Evolutionary conservation across 2,329 filamentous ascomycete species (phyloP).

Genomic region (Colletotrichum neosansevieriae): DNA sequence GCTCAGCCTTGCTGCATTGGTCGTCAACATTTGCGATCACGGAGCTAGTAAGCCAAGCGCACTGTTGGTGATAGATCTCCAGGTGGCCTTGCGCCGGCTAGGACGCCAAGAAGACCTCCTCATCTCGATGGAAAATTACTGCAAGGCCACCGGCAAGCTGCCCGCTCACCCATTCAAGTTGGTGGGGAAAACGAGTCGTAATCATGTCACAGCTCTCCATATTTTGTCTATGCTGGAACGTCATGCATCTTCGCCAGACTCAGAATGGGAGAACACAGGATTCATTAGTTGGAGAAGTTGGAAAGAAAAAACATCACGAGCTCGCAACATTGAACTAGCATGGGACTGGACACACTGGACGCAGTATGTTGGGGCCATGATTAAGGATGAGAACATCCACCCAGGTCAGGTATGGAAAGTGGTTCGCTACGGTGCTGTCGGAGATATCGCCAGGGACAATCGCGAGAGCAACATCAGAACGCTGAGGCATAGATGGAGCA

Average conservation of each 20-base stretch:
- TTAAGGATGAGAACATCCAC: conserved; percentile 47
- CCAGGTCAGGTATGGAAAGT: conserved; percentile 46
- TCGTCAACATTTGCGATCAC: conserved; percentile 1
- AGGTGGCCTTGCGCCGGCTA: conserved; percentile 37
- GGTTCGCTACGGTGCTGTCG: conserved; percentile 41
- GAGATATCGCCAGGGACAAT: not conserved
- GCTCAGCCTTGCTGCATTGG: conserved; percentile 25
- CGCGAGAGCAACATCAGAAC: not conserved
- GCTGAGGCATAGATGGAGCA: not conserved
- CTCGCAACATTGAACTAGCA: conserved; percentile 10
- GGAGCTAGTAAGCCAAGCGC: not conserved
- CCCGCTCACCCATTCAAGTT: conserved; percentile 11
- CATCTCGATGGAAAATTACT: conserved; percentile 33
- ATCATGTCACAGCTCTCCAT: conserved; percentile 47
- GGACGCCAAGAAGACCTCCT: conserved; percentile 38
- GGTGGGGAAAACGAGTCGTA: conserved; percentile 40
- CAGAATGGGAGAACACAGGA: too few relatives aligned
- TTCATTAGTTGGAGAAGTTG: not conserved
- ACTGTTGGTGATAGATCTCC: conserved; percentile 34
- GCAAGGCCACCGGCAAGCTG: not conserved
- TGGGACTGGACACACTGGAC: conserved; percentile 52
- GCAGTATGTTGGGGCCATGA: conserved; percentile 48
- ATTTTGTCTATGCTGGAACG: conserved; percentile 37
- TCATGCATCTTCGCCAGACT: not conserved
- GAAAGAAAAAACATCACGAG: too few relatives aligned